phyloP scores from a whole-genome alignment of 345 rosid genomes.

The Melaleuca quinquenervia region DNA sequence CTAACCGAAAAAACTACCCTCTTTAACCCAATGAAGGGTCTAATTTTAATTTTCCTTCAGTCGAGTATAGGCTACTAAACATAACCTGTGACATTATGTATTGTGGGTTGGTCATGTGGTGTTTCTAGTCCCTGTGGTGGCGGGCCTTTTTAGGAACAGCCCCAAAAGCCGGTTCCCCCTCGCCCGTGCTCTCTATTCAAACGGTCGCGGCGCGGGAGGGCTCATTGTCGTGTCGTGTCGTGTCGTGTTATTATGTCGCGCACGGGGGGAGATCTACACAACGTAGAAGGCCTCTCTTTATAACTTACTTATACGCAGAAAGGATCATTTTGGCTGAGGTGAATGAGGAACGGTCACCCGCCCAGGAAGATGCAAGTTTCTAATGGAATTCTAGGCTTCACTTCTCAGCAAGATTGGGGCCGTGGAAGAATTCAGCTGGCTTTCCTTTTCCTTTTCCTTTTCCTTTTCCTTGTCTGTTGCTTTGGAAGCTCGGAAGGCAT shows the following conservation, averaged over 20 bases:
- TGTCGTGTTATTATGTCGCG: not conserved
- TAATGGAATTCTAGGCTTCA: not conserved
- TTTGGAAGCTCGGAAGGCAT: not conserved
- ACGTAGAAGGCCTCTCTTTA: not conserved
- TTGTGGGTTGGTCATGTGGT: not conserved
- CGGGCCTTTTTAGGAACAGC: not conserved
- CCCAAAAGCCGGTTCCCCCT: not conserved
- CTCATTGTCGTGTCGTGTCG: not conserved
- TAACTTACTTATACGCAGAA: not conserved
- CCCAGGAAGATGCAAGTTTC: not conserved
- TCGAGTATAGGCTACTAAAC: not conserved
- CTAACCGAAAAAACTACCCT: not conserved
- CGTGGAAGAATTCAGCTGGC: not conserved
- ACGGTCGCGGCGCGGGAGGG: not conserved
- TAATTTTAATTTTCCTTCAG: not conserved
- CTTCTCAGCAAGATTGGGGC: not conserved
- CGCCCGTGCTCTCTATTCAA: not conserved
- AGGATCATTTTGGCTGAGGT: conserved; percentile 6
- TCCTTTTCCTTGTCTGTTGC: not conserved
- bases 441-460: not conserved
- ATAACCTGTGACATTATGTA: not conserved
- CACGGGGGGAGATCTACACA: not conserved
- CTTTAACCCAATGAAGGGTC: not conserved
- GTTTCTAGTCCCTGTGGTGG: not conserved
- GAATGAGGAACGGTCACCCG: conserved; percentile 11